Percentiles rank a stretch among this genome's conserved stretches.
These are phyloP conservation scores for Auricularia sp. DNA, from an alignment of 768 basidiomycete genomes.

Conservation along the genomic window DNA sequence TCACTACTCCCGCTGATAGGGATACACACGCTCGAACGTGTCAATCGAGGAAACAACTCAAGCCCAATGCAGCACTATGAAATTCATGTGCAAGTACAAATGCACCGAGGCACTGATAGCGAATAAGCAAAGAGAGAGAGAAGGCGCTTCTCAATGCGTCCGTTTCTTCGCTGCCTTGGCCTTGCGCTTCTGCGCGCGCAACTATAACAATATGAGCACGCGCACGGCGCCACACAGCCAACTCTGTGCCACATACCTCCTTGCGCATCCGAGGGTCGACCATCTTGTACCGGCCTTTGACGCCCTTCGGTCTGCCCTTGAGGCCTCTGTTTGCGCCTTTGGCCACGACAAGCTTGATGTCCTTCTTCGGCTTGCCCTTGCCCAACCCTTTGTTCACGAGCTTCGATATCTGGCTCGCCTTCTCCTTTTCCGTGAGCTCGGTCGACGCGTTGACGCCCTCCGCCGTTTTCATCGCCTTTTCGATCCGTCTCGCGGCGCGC, in stretches of 20 bases:
- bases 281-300: conserved; percentile 93
- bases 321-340: conserved; percentile 82
- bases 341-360: conserved; percentile 81
- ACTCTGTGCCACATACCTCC: conserved; percentile 45
- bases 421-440: conserved; percentile 91
- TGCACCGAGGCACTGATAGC: too few relatives aligned
- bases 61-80: too few relatives aligned
- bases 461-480: conserved; percentile 92
- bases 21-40: too few relatives aligned
- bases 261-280: conserved; percentile 91
- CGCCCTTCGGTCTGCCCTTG: conserved; percentile 88
- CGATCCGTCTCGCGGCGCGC: conserved; percentile 71
- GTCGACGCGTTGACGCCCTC: conserved; percentile 81
- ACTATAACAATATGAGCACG: conserved; percentile 28
- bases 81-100: too few relatives aligned
- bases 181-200: conserved; percentile 72
- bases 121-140: too few relatives aligned
- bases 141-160: conserved; percentile 19
- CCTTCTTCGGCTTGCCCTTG: conserved; percentile 56
- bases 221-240: conserved; percentile 1
- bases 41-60: too few relatives aligned
- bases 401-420: conserved; percentile 88
- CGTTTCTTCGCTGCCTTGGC: conserved; percentile 65
- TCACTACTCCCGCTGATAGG: too few relatives aligned
- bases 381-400: conserved; percentile 75